These are phyloP conservation scores for Agrocybe praecox DNA, from an alignment of 768 basidiomycete genomes.

Conservation along the genomic window DNA sequence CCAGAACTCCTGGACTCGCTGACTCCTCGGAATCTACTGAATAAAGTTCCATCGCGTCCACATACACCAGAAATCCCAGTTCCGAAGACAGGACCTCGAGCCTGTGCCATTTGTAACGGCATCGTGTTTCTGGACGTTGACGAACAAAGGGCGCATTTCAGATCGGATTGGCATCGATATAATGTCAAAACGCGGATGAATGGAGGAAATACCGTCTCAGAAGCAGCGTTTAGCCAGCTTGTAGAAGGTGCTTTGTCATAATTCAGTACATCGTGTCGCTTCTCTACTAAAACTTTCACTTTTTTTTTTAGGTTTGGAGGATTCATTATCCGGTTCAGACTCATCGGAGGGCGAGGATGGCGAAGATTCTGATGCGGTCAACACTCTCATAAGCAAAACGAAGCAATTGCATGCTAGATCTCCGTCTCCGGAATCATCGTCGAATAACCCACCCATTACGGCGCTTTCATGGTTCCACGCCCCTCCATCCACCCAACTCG, in stretches of 20 bases:
- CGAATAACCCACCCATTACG: slow-evolving; percentile 46
- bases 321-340: slow-evolving; percentile 91
- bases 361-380: slow-evolving; percentile 67
- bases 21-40: slow-evolving; percentile 64
- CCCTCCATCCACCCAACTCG: slow-evolving; percentile 85
- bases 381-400: slow-evolving; percentile 65
- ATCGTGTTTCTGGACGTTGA: slow-evolving; percentile 72
- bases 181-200: slow-evolving; percentile 85
- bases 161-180: slow-evolving; percentile 98
- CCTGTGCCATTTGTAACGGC: slow-evolving; percentile 76
- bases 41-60: slow-evolving; percentile 36
- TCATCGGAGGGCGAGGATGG: slow-evolving; percentile 63
- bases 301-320: slow-evolving; percentile 51
- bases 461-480: slow-evolving; percentile 92
- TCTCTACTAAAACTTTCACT: slow-evolving; percentile 5
- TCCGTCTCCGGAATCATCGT: slow-evolving; percentile 41
- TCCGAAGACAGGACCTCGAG: slow-evolving; percentile 44
- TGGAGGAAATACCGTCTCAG: slow-evolving; percentile 64
- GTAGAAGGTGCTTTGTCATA: slow-evolving; percentile 66
- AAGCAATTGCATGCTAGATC: slow-evolving; percentile 45
- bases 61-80: slow-evolving; percentile 34
- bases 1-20: slow-evolving; percentile 67
- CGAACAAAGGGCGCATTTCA: slow-evolving; percentile 85
- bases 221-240: slow-evolving; percentile 73
- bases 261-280: no score